Conservation (phyloP, 176 grass and related monocot genomes). For the Oryza glumipatula region DNA sequence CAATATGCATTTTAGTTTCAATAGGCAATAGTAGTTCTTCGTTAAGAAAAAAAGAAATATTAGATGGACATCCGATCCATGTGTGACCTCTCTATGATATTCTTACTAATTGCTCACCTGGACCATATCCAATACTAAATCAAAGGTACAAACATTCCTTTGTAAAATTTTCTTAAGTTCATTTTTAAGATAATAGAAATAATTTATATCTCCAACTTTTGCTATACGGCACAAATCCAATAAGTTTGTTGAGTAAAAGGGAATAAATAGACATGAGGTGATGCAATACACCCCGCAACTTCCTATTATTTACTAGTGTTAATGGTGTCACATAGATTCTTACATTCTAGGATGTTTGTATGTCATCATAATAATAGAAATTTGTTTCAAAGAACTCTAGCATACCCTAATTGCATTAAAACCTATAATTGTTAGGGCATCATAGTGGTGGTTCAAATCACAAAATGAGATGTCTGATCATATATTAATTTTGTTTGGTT, state of each 20-base stretch:
- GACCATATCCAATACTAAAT: not conserved
- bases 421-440: no score
- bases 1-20: slow-evolving; percentile 20
- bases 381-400: not conserved
- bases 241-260: no score
- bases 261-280: no score
- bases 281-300: no score
- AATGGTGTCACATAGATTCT: not conserved
- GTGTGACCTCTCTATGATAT: not conserved
- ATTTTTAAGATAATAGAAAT: no score
- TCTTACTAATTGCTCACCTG: not conserved
- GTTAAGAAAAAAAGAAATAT: not conserved
- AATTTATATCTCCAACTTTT: no score
- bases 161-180: not conserved
- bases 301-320: no score
- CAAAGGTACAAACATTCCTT: not conserved
- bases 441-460: no score
- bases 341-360: not conserved
- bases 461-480: no score
- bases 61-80: not conserved
- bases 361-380: not conserved
- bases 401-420: no score
- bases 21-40: not conserved
- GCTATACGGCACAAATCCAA: no score
- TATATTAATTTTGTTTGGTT: no score